These are phyloP conservation scores for Penicillium paxilli DNA, from an alignment of 495 filamentous ascomycete species.

Conservation along the genomic window DNA sequence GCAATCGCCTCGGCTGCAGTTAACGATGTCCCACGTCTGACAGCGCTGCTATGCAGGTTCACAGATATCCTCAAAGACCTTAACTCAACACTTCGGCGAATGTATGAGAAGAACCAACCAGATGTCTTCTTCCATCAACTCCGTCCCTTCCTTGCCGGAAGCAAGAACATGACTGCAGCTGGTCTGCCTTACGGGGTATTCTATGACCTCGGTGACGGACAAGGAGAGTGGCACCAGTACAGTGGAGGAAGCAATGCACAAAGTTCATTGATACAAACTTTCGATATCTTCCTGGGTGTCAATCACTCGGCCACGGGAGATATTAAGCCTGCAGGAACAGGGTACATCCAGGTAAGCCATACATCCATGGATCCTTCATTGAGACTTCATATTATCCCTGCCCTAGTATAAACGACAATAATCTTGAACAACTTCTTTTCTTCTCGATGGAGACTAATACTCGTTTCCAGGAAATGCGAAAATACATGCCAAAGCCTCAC, in stretches of 20 bases:
- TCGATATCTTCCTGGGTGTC: constrained; percentile 86
- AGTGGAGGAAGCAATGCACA: constrained; percentile 93
- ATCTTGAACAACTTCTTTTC: too few relatives aligned
- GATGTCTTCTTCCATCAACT: constrained; percentile 89
- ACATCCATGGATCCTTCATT: neutral
- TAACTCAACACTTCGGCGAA: constrained; percentile 66
- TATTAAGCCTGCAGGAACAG: constrained; percentile 39
- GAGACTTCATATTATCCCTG: too few relatives aligned
- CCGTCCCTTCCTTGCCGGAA: constrained; percentile 87
- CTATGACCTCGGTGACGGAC: constrained; percentile 76
- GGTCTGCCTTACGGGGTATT: constrained; percentile 84
- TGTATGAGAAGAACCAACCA: constrained; percentile 88
- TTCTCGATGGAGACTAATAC: too few relatives aligned
- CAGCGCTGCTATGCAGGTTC: constrained; percentile 68
- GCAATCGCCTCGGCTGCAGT: constrained; percentile 71
- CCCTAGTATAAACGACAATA: too few relatives aligned
- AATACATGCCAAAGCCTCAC: constrained; percentile 94
- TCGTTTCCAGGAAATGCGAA: constrained; percentile 73
- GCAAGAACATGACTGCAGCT: constrained; percentile 93
- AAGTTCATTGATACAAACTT: constrained; percentile 88
- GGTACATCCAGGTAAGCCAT: constrained; percentile 35
- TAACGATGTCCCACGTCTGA: constrained; percentile 65
- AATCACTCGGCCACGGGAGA: constrained; percentile 86
- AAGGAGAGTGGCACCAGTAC: constrained; percentile 70
- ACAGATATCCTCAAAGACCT: constrained; percentile 82